Conservation (phyloP, 2,329 filamentous ascomycete genomes). For the Pestalotiopsis sp. region DNA sequence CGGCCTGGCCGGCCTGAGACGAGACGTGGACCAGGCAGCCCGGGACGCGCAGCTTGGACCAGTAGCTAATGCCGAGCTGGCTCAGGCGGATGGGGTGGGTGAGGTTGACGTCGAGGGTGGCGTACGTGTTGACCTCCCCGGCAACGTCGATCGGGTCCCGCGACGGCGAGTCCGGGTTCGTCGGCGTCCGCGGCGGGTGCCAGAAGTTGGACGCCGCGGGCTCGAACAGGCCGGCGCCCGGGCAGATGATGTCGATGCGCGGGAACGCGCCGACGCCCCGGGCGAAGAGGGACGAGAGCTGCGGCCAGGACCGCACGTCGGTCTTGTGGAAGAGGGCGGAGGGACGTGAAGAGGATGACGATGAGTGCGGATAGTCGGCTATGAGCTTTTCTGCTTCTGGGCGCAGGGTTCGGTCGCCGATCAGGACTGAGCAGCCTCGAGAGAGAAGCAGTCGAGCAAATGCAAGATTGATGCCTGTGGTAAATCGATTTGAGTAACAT, state of each 20-base stretch:
- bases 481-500: neutral
- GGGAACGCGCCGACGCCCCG: conserved; percentile 23
- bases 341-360: conserved; percentile 15
- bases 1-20: neutral
- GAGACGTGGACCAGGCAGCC: conserved; percentile 1
- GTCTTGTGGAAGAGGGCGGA: conserved; percentile 36
- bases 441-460: conserved; percentile 35
- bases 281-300: conserved; percentile 33
- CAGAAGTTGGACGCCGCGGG: conserved; percentile 38
- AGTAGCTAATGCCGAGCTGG: conserved; percentile 39
- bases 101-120: conserved; percentile 38
- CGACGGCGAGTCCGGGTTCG: conserved; percentile 28
- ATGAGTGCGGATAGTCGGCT: conserved; percentile 28
- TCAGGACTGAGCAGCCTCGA: conserved; percentile 37
- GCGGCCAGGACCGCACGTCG: conserved; percentile 37
- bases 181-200: conserved; percentile 31
- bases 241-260: conserved; percentile 5
- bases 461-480: conserved; percentile 37
- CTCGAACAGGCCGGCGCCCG: conserved; percentile 21
- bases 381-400: conserved; percentile 36
- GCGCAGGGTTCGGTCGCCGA: conserved; percentile 36
- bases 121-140: conserved; percentile 30
- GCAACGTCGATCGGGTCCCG: conserved; percentile 28
- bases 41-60: conserved; percentile 19
- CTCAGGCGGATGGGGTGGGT: conserved; percentile 37